Base-by-base conservation (phyloP, 441 rosid genomes). In the Bocquillonia castaneifolia region DNA sequence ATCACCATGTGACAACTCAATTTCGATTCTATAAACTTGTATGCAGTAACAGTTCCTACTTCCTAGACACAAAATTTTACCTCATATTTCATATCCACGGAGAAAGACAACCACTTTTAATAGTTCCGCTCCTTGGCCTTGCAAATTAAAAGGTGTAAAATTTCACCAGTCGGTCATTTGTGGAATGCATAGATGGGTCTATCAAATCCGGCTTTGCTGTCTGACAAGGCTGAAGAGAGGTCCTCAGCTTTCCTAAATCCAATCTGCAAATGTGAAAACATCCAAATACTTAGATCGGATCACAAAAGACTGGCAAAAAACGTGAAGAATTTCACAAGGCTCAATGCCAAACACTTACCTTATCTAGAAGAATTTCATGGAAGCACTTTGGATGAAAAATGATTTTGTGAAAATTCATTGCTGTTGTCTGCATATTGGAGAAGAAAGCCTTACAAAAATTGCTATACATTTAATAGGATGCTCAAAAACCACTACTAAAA, bases 241-340 rank as follows among this genome's bases (percentile, higher is more conserved):
- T 85, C 93, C 78, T 91, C 95, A 3, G 84, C 97, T 36, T 64
- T 79, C 74, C 92, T 86, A 72, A 93, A 91, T 28, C 98, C 98
- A 79, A 93, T 81, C 97, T 93, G 90, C 78, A 63, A 63, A 69
- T 5, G n/a, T n/a, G n/a, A n/a, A 42, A 42, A 3, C 4, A 36
- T 36, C 12, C 47, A 42, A 12, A 9, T 2, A 42, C 6, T 42
- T 12, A 7, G 47, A 42, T 6, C 47, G 6, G 47, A 29, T 26
- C 14, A 42, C 1, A 37, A 29, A 61, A 20, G 29, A 31, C 60
- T 0, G 14, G 26, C 25, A 28, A 56, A 66, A 61, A 23, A 44
- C 25, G 36, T 1, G 9, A 2, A 14, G 1, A 4, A 31, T 2
- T 57, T 36, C 42, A 50, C 36, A 23, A 6, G 25, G 40, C 34